Percentiles rank a stretch among this genome's conserved stretches.
These are phyloP conservation scores for Purpureocillium takamizusanense DNA, from an alignment of 2,329 filamentous ascomycete species.

Conservation along the genomic window DNA sequence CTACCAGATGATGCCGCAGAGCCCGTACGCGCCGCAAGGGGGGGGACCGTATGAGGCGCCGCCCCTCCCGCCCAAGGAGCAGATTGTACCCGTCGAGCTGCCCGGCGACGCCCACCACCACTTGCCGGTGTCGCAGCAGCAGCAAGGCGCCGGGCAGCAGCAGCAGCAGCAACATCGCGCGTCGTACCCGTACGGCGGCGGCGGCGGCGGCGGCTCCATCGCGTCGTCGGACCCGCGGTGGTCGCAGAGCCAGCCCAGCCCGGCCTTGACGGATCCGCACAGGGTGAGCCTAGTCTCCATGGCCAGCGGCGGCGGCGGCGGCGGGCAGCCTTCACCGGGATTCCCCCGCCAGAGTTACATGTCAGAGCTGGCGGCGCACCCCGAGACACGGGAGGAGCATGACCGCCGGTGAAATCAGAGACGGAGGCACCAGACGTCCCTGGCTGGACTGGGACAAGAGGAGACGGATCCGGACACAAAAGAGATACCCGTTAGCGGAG, in stretches of 20 bases:
- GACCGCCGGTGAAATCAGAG: background rate
- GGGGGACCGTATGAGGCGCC: conserved; percentile 12
- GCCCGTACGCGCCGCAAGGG: conserved; percentile 12
- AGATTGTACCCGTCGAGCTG: conserved; percentile 29
- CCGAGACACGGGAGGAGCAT: conserved; percentile 38
- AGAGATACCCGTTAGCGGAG: background rate
- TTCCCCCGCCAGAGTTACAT: conserved; percentile 31
- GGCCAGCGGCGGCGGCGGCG: conserved; percentile 16
- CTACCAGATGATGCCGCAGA: conserved; percentile 4
- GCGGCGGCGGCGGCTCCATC: conserved; percentile 14
- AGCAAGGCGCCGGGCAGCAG: conserved; percentile 11
- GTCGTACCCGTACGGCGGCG: conserved; percentile 6
- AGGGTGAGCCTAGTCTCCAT: conserved; percentile 16
- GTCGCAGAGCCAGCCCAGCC: conserved; percentile 26
- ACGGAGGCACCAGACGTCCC: no score
- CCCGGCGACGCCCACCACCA: conserved; percentile 36
- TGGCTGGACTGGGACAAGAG: background rate
- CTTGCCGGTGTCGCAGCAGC: conserved; percentile 28
- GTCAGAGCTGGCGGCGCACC: conserved; percentile 36
- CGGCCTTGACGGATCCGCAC: conserved; percentile 11
- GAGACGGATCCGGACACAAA: background rate
- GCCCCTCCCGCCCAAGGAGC: conserved; percentile 15
- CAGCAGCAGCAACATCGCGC: conserved; percentile 10
- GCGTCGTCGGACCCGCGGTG: conserved; percentile 26
- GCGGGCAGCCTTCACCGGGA: conserved; percentile 24